Evolutionary conservation across 805 yeast genomes (phyloP).

Genomic region (Hanseniaspora lachancei): DNA sequence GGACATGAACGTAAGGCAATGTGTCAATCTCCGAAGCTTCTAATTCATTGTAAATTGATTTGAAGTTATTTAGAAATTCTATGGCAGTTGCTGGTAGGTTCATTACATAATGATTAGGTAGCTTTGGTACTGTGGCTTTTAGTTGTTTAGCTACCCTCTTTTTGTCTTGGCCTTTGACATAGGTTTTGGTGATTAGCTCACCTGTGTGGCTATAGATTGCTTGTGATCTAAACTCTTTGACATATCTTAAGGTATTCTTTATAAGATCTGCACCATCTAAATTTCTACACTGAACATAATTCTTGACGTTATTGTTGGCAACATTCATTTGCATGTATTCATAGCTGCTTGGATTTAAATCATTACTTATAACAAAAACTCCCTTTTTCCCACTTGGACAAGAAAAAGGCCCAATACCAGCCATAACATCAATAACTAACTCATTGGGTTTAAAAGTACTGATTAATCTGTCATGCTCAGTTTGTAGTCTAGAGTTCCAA

Average conservation of each 20-base stretch:
- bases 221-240: constrained; percentile 17
- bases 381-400: constrained; percentile 85
- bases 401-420: constrained; percentile 98
- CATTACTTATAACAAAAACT: constrained; percentile 77
- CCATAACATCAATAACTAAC: constrained; percentile 88
- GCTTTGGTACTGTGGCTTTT: constrained; percentile 37
- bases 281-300: constrained; percentile 51
- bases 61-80: constrained; percentile 61
- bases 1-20: constrained; percentile 70
- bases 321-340: constrained; percentile 58
- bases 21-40: constrained; percentile 30
- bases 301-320: constrained; percentile 43
- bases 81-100: constrained; percentile 90
- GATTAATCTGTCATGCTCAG: constrained; percentile 82
- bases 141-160: constrained; percentile 15
- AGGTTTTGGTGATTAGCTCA: constrained; percentile 27
- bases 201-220: constrained; percentile 23
- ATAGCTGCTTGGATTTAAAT: constrained; percentile 77
- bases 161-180: constrained; percentile 29
- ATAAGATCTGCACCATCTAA: constrained; percentile 79
- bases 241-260: constrained; percentile 33
- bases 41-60: constrained; percentile 49
- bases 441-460: constrained; percentile 47
- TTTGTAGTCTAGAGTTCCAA: constrained; percentile 91
- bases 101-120: constrained; percentile 72